Evolutionary conservation across 495 filamentous ascomycete species (phyloP), one percentile per base, ranked within the genome.

Genomic region (Aspergillus affinis): DNA sequence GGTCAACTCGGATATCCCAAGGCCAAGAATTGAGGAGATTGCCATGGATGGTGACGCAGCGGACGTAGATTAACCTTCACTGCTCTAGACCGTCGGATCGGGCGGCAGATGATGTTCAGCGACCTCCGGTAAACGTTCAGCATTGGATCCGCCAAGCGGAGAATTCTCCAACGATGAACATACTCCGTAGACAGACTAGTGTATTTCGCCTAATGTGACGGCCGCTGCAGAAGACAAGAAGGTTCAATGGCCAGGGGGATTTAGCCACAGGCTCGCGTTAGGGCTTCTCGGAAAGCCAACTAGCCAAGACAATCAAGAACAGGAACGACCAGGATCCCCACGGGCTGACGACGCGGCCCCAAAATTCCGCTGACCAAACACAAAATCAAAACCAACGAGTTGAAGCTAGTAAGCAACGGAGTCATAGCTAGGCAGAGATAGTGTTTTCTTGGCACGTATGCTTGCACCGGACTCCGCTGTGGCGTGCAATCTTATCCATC

Each of bases 81-180:
- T 44, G 50, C 36, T 54, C 51, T 54, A 54, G 51, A 44, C 51
- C 29, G 30, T 54, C 51, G 30, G 44, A 54, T 54, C 20, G 29
- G 29, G 29, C 51, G 29, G 20, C 13, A 8, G 4, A 36, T 36
- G 19, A 44, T 53, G 51, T 54, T 54, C 51, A 54, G 51, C 30
- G 18, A 54, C 30, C 30, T 19, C 51, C 32, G 21, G 15, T 23
- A 30, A 21, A 36, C 18, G 30, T 13, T 1, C 10, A 52, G 1
- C 2, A 23, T 26, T 13, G 48, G 50, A 17, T 9, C 50, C 13
- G 15, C 27, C 23, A 4, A 15, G 36, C 13, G 26, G 27, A 27
- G 51, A n/a, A 44, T 10, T 2, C 23, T 20, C 15, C 51, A 54
- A 41, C 19, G 0, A 54, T 29, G n/a, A 36, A 4, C 15, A 3